These are phyloP conservation scores for Fusarium brevicatenulatum DNA, from an alignment of 2,329 filamentous ascomycete species.

Conservation along the genomic window DNA sequence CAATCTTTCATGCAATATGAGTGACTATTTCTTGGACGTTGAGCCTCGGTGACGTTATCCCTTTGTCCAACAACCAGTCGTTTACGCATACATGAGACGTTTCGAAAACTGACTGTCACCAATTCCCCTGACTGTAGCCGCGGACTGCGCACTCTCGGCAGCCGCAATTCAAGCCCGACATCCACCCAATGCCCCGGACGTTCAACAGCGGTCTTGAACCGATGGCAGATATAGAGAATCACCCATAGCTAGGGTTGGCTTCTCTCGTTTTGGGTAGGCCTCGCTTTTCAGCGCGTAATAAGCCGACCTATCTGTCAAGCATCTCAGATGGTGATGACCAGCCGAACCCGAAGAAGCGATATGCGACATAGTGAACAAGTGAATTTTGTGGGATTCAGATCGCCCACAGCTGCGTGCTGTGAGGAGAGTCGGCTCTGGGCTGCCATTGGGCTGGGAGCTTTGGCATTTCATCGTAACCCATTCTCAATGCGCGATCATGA, in stretches of 20 bases:
- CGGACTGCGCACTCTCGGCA: constrained; percentile 47
- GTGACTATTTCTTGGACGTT: background rate
- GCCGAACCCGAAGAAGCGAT: background rate
- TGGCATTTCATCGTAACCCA: background rate
- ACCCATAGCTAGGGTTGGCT: background rate
- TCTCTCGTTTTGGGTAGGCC: too few species aligned
- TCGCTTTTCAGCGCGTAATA: too few species aligned
- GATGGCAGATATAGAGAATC: background rate
- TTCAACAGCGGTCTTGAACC: too few species aligned
- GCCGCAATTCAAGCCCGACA: background rate
- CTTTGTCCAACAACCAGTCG: constrained; percentile 41
- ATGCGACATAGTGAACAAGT: background rate
- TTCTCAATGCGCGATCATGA: constrained; percentile 13
- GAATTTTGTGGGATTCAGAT: background rate
- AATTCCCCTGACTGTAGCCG: constrained; percentile 35
- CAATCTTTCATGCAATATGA: background rate
- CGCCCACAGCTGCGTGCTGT: too few species aligned
- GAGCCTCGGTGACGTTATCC: constrained; percentile 43
- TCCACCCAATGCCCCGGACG: background rate
- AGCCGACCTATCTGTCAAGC: too few species aligned
- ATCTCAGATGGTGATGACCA: too few species aligned
- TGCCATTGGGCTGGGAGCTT: background rate
- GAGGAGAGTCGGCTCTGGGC: background rate
- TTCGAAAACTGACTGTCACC: background rate
- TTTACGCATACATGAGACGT: constrained; percentile 30